A percentile compares a stretch with the other conserved stretches of the same genome.
Evolutionary conservation across 2,329 filamentous ascomycete genomes (phyloP).

Genomic region (Penicillium sp.): DNA sequence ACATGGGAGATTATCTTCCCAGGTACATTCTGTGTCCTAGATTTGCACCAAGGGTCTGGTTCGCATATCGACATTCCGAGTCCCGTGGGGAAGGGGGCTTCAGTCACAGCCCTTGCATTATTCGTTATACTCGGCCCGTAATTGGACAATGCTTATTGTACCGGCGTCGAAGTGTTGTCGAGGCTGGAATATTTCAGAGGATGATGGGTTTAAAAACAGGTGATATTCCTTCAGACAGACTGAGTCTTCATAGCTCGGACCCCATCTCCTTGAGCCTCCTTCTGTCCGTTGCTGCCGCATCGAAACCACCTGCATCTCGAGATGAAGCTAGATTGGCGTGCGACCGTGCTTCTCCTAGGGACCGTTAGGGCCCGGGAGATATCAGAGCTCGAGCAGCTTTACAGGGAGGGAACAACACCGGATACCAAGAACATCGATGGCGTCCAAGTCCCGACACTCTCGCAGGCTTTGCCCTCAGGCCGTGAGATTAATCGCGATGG

Average conservation of each 20-base stretch:
- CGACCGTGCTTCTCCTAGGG: not conserved
- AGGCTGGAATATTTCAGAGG: not conserved
- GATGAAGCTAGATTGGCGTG: slow-evolving; percentile 2
- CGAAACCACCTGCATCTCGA: not conserved
- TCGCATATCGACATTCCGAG: not conserved
- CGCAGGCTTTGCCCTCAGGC: slow-evolving; percentile 5
- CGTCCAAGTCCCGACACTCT: not conserved
- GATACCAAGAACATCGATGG: not conserved
- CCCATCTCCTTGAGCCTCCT: not conserved
- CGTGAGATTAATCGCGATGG: not conserved
- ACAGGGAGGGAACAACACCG: slow-evolving; percentile 4
- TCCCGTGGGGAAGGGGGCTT: not conserved
- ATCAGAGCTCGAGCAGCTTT: not conserved
- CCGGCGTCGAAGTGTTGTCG: not conserved
- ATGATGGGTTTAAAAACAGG: not conserved
- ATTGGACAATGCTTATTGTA: not conserved
- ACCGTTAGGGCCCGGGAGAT: not conserved
- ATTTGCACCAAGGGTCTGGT: not conserved
- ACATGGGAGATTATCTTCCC: not conserved
- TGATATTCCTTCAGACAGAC: not conserved
- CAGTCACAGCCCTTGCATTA: not conserved
- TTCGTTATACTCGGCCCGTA: not conserved
- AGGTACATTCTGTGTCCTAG: not conserved
- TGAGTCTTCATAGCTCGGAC: not conserved
- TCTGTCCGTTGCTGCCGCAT: not conserved